A percentile compares a stretch with the other conserved stretches of the same genome.
These are phyloP conservation scores for Pseudogymnoascus sp. DNA, from an alignment of 2,329 filamentous ascomycete genomes.

Conservation along the genomic window DNA sequence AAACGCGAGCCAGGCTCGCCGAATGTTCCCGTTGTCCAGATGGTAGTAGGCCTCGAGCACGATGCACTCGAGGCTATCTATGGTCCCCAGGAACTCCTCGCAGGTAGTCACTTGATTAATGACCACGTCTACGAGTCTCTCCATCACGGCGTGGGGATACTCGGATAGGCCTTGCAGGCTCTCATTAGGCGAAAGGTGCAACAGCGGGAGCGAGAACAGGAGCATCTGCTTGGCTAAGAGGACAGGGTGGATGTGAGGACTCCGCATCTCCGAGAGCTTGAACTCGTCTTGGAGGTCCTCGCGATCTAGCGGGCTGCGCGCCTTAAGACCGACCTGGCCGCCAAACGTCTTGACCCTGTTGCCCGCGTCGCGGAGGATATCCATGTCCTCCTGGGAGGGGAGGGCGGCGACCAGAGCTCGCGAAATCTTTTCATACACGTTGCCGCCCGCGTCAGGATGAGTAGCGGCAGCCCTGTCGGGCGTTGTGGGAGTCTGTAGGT, in stretches of 20 bases:
- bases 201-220: conserved; percentile 30
- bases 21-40: conserved; percentile 32
- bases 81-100: conserved; percentile 29
- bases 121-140: conserved; percentile 13
- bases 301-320: neutral
- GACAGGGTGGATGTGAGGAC: conserved; percentile 29
- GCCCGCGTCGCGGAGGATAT: neutral
- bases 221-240: conserved; percentile 36
- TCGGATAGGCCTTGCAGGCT: conserved; percentile 12
- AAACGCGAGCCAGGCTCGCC: conserved; percentile 30
- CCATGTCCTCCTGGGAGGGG: conserved; percentile 19
- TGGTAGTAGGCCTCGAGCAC: conserved; percentile 34
- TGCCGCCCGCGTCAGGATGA: too few relatives aligned
- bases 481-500: too few relatives aligned
- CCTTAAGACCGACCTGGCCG: neutral
- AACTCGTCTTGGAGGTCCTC: neutral
- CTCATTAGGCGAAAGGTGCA: conserved; percentile 21
- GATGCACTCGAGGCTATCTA: conserved; percentile 36
- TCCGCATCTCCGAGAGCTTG: conserved; percentile 21
- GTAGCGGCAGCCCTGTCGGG: too few relatives aligned
- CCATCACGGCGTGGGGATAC: conserved; percentile 18
- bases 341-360: neutral
- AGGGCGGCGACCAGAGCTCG: too few relatives aligned
- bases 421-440: too few relatives aligned
- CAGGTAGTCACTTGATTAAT: conserved; percentile 27